phyloP scores from a whole-genome alignment of 2,329 filamentous ascomycete species.

The Ceratocystis diversiconidia region DNA sequence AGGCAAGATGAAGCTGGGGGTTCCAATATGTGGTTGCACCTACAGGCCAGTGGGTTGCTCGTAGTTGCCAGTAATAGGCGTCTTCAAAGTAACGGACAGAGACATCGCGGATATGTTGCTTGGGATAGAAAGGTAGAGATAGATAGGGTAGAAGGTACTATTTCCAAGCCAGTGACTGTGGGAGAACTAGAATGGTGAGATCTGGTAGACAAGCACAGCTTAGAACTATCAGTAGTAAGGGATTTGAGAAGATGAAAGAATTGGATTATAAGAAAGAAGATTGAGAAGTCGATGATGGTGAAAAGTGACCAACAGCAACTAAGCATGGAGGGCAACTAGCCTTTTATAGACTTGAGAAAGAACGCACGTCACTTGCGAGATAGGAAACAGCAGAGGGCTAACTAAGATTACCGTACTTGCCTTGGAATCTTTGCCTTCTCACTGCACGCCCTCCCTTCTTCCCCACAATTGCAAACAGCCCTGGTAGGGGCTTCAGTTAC shows the following conservation, averaged over 20 bases:
- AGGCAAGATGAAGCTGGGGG: constrained; percentile 45
- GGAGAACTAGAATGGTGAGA: neutral
- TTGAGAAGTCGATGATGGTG: neutral
- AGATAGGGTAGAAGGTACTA: neutral
- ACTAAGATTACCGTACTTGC: neutral
- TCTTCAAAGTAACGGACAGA: constrained; percentile 49
- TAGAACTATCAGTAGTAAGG: neutral
- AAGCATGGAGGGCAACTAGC: neutral
- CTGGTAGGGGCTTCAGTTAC: neutral
- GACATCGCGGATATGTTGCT: constrained; percentile 25
- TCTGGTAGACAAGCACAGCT: constrained; percentile 13
- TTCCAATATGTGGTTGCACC: constrained; percentile 42
- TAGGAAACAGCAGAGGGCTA: neutral
- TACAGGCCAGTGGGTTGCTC: constrained; percentile 49
- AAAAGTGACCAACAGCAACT: neutral
- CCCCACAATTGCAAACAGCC: constrained; percentile 2
- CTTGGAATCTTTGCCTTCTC: neutral
- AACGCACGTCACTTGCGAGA: neutral
- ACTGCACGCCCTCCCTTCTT: constrained; percentile 3
- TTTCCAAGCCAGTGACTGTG: neutral
- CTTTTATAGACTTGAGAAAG: constrained; percentile 12
- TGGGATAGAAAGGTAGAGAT: neutral
- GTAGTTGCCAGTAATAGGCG: constrained; percentile 47
- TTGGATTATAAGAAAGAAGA: neutral
- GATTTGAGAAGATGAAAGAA: neutral